Evolutionary conservation across 78 protist species (phyloP).

Genomic region (Chrysochromulina tobinii): DNA sequence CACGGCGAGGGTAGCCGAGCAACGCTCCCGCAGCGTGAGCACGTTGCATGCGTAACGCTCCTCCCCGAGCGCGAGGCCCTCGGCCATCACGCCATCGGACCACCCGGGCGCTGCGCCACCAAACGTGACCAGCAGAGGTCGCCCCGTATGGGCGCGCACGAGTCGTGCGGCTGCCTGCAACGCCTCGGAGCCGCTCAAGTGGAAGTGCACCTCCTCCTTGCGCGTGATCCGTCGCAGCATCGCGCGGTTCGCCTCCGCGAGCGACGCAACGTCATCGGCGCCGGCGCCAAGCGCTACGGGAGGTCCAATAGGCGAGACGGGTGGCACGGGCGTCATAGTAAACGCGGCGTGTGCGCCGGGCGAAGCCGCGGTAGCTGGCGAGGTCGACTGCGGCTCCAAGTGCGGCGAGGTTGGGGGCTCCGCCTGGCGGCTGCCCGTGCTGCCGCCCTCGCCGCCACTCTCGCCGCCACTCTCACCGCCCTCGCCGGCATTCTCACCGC

Average conservation of each 20-base stretch:
- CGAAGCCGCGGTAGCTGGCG: background rate
- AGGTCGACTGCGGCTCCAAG: background rate
- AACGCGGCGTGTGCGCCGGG: background rate
- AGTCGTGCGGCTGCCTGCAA: background rate
- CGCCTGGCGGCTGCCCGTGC: no score
- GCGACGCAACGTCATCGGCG: background rate
- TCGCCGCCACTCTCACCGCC: no score
- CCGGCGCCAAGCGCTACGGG: background rate
- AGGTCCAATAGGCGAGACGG: background rate
- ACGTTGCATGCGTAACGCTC: constrained; percentile 10
- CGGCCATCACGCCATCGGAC: constrained; percentile 20
- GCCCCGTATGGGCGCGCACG: constrained; percentile 18
- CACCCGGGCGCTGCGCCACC: constrained; percentile 30
- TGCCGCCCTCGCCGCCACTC: no score
- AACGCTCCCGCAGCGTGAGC: constrained; percentile 18
- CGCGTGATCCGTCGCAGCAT: background rate
- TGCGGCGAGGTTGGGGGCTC: background rate
- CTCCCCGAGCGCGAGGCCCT: background rate
- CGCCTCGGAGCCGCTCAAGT: constrained; percentile 9
- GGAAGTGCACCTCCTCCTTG: background rate
- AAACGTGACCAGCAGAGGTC: background rate
- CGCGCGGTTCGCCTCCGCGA: background rate
- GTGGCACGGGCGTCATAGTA: background rate
- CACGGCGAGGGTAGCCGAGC: background rate
- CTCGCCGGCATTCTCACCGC: no score